Conservation (phyloP, 2,329 filamentous ascomycete genomes). For the Fusarium chuoi region DNA sequence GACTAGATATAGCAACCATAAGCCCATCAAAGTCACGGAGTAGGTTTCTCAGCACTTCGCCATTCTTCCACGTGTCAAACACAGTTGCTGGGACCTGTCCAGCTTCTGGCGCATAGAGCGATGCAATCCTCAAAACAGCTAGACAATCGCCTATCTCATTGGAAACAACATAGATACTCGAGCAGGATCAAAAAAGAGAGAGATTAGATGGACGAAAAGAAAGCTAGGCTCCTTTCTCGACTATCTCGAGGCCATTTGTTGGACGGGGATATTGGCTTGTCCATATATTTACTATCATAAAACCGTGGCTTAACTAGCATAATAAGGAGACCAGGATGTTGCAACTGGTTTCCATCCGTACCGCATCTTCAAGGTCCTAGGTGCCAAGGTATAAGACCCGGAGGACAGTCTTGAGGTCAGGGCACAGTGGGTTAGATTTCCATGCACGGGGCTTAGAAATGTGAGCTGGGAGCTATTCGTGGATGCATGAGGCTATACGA, state of each 20-base stretch:
- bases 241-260: not conserved
- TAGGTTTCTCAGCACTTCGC: conserved; percentile 37
- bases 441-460: not conserved
- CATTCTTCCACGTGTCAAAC: conserved; percentile 9
- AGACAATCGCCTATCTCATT: rapidly evolving
- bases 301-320: too few relatives aligned
- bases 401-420: not conserved
- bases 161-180: not conserved
- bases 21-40: conserved; percentile 53
- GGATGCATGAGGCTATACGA: not conserved
- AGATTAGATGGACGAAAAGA: not conserved
- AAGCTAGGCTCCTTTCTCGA: not conserved
- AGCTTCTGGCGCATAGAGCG: not conserved
- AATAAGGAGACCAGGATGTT: too few relatives aligned
- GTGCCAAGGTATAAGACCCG: not conserved
- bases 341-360: not conserved
- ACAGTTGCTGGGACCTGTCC: not conserved
- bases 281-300: too few relatives aligned
- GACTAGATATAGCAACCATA: conserved; percentile 50
- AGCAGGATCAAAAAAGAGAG: not conserved
- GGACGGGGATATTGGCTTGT: not conserved
- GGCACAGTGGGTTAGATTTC: not conserved
- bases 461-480: too few relatives aligned
- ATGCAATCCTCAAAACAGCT: not conserved
- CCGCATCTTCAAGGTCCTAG: not conserved